phyloP scores from a whole-genome alignment of 768 basidiomycete genomes.

The Ephemerocybe angulata region DNA sequence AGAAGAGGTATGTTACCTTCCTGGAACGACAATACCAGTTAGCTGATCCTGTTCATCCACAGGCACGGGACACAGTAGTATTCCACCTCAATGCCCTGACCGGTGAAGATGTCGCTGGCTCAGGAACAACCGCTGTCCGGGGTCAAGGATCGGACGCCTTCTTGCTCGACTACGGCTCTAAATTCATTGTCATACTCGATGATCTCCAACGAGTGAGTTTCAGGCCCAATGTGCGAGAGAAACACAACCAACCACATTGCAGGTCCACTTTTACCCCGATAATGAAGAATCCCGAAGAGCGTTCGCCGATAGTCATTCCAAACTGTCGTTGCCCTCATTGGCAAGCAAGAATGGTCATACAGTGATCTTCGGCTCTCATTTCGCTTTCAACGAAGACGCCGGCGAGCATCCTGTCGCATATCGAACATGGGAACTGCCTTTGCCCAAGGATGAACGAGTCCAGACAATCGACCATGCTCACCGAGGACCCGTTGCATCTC shows the following conservation, averaged over 20 bases:
- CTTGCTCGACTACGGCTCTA: slow-evolving; percentile 42
- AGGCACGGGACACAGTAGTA: slow-evolving; percentile 60
- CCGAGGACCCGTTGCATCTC: slow-evolving; percentile 60
- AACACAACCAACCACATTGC: neutral
- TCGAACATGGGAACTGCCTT: slow-evolving; percentile 61
- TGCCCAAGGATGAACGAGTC: slow-evolving; percentile 58
- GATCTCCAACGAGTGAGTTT: slow-evolving; percentile 65
- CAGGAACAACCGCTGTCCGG: slow-evolving; percentile 55
- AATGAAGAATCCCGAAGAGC: slow-evolving; percentile 40
- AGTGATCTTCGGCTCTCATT: slow-evolving; percentile 51
- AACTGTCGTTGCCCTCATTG: slow-evolving; percentile 55
- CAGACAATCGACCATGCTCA: slow-evolving; percentile 41
- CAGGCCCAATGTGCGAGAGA: neutral
- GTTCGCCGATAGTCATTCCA: slow-evolving; percentile 41
- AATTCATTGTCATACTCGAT: slow-evolving; percentile 65
- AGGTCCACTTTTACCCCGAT: slow-evolving; percentile 71
- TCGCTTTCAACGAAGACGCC: slow-evolving; percentile 32
- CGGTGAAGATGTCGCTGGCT: slow-evolving; percentile 51
- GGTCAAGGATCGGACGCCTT: slow-evolving; percentile 60
- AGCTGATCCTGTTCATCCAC: slow-evolving; percentile 28
- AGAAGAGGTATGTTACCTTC: slow-evolving; percentile 51
- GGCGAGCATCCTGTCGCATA: slow-evolving; percentile 47
- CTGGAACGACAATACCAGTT: neutral
- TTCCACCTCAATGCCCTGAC: slow-evolving; percentile 80
- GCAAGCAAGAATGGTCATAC: slow-evolving; percentile 34